These are phyloP conservation scores for Penicillium roqueforti DNA, from an alignment of 495 filamentous ascomycete genomes.

Conservation along the genomic window DNA sequence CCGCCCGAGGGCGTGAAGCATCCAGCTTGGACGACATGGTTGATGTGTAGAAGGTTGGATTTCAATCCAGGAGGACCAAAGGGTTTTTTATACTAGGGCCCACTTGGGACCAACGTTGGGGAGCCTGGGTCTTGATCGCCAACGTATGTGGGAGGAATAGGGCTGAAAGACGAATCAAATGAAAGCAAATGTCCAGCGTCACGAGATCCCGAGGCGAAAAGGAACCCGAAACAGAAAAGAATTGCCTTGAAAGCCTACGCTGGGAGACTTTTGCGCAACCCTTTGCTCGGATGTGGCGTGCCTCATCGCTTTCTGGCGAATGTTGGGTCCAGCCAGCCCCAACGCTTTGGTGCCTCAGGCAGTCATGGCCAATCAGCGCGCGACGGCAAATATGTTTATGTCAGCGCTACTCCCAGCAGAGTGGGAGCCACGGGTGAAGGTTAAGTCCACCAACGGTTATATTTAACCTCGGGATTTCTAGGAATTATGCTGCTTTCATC, in stretches of 20 bases:
- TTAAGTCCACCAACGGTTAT: background rate
- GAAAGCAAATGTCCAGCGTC: constrained; percentile 14
- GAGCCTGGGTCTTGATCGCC: constrained; percentile 20
- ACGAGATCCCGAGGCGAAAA: constrained; percentile 36
- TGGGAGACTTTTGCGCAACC: constrained; percentile 1
- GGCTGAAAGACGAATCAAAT: constrained; percentile 14
- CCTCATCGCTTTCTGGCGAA: constrained; percentile 14
- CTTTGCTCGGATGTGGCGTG: constrained; percentile 18
- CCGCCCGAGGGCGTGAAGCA: constrained; percentile 32
- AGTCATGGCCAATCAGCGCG: background rate
- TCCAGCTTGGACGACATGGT: constrained; percentile 42
- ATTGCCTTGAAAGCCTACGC: background rate
- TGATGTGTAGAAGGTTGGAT: constrained; percentile 5
- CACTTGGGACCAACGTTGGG: constrained; percentile 33
- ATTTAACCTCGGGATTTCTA: background rate
- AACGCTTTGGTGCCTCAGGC: constrained; percentile 28
- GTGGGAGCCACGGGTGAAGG: background rate
- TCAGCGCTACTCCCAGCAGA: background rate
- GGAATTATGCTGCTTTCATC: background rate
- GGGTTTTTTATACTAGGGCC: constrained; percentile 26
- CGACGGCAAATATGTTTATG: background rate
- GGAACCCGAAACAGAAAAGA: constrained; percentile 3
- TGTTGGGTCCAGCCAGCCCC: constrained; percentile 34
- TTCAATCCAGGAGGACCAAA: constrained; percentile 9
- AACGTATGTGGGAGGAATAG: constrained; percentile 24